These are phyloP conservation scores for Haberlea rhodopensis DNA, from an alignment of 257 asterid genomes.

Conservation along the genomic window DNA sequence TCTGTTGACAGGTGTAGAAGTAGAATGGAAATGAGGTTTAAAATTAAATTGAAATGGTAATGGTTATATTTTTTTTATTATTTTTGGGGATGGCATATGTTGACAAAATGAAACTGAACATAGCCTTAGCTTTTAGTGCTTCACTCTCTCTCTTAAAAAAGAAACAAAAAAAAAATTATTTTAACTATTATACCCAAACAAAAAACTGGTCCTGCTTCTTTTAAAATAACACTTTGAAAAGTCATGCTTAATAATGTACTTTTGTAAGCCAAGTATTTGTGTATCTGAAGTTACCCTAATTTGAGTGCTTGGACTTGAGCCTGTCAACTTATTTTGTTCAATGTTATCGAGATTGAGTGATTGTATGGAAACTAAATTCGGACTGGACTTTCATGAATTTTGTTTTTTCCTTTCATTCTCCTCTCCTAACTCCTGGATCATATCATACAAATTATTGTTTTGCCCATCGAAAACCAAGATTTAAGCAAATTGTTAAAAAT, in stretches of 20 bases:
- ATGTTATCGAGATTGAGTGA: neutral
- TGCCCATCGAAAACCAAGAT: neutral
- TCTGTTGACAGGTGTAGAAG: neutral
- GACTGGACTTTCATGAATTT: neutral
- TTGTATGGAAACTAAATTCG: neutral
- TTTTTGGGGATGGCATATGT: no score
- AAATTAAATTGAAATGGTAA: no score
- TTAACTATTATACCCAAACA: neutral
- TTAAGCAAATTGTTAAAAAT: neutral
- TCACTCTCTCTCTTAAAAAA: no score
- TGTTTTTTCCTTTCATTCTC: neutral
- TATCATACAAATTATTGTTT: no score
- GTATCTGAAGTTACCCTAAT: neutral
- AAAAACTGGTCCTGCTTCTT: neutral
- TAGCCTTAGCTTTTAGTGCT: neutral
- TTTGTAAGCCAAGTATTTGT: neutral
- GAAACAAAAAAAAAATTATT: no score
- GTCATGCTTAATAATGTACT: neutral
- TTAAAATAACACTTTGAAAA: neutral
- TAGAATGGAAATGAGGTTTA: neutral
- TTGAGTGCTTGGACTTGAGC: neutral
- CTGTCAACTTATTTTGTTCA: neutral
- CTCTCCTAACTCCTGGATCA: neutral
- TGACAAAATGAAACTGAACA: neutral
- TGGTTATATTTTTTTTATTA: no score